These are phyloP conservation scores for Terana coerulea DNA, from an alignment of 768 basidiomycete species.

Conservation along the genomic window DNA sequence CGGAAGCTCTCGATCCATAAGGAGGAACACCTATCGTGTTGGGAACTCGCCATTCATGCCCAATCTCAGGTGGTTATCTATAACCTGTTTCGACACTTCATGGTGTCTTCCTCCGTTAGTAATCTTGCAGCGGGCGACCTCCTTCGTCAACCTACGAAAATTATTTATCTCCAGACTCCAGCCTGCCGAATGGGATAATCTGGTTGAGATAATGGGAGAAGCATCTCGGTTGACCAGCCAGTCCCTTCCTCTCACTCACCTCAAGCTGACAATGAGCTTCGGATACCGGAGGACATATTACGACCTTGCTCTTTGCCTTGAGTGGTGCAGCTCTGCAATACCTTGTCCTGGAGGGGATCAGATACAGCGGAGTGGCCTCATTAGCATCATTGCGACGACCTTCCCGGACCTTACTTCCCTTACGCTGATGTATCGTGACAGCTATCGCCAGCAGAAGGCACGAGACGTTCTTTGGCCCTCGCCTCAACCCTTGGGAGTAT, in stretches of 20 bases:
- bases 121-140: neutral
- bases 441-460: neutral
- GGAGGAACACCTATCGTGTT: too few relatives aligned
- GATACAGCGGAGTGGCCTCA: neutral
- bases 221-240: neutral
- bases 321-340: neutral
- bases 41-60: too few relatives aligned
- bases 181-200: neutral
- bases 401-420: slow-evolving; percentile 4
- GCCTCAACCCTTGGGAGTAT: slow-evolving; percentile 5
- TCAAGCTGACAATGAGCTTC: neutral
- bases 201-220: neutral
- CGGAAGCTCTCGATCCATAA: too few relatives aligned
- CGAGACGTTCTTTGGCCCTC: neutral
- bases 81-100: neutral
- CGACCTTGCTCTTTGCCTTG: neutral
- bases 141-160: neutral
- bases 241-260: neutral
- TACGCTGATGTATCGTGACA: neutral
- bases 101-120: neutral
- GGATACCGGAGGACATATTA: neutral
- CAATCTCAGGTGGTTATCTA: neutral
- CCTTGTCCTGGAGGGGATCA: slow-evolving; percentile 1
- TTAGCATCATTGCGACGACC: neutral
- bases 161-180: neutral